phyloP scores from a whole-genome alignment of 441 rosid genomes.

The Adansonia rubrostipa region DNA sequence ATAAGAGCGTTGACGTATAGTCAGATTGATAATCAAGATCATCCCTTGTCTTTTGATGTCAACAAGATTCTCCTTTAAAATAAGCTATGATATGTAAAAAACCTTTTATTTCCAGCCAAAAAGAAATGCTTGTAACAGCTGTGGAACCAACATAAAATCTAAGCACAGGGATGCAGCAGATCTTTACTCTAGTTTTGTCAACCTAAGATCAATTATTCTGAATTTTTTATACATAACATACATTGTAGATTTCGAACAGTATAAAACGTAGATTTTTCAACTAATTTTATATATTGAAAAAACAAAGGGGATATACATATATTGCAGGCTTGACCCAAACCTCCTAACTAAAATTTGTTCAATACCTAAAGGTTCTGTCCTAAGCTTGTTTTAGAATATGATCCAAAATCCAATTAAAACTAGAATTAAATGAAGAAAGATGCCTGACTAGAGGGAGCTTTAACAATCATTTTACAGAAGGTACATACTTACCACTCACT shows the following conservation, averaged over 20 bases:
- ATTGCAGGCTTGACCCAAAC: not conserved
- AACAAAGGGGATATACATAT: not conserved
- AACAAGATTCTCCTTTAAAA: not conserved
- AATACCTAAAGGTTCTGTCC: not conserved
- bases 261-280: not conserved
- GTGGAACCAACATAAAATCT: constrained; percentile 8
- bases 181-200: not conserved
- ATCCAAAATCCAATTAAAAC: not conserved
- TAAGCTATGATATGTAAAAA: not conserved
- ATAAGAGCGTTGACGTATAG: not conserved
- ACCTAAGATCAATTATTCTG: not conserved
- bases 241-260: not conserved
- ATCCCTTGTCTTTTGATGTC: not conserved
- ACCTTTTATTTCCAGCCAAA: not conserved
- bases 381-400: not conserved
- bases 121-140: not conserved
- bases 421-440: constrained; percentile 2
- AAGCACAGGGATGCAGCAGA: not conserved
- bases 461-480: constrained; percentile 2
- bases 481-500: constrained; percentile 23
- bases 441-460: constrained; percentile 8
- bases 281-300: not conserved
- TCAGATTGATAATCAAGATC: not conserved
- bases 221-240: not conserved
- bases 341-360: not conserved